Percentiles rank a stretch among this genome's conserved stretches.
Evolutionary conservation across 768 basidiomycete species (phyloP).

Genomic region (Suillus luteus): DNA sequence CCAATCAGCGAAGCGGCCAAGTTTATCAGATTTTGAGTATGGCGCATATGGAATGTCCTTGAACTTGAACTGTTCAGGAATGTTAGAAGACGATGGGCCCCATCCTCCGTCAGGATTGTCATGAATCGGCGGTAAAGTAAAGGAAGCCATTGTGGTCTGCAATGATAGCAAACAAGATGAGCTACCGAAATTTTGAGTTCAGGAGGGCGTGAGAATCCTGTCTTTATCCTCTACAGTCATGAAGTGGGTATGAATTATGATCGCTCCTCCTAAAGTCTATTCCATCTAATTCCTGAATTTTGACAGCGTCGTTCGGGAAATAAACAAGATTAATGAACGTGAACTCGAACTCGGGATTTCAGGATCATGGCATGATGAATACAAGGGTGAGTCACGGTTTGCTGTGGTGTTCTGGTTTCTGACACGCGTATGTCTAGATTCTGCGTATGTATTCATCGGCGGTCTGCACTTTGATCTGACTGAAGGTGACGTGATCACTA

Average conservation of each 20-base stretch:
- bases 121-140: constrained; percentile 83
- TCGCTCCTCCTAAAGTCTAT: neutral
- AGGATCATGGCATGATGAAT: constrained; percentile 95
- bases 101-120: constrained; percentile 94
- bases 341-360: constrained; percentile 79
- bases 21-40: constrained; percentile 98
- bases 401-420: neutral
- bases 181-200: constrained; percentile 20
- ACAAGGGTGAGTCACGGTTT: constrained; percentile 57
- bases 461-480: constrained; percentile 88
- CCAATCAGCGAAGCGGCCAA: constrained; percentile 98
- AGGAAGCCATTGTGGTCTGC: constrained; percentile 62
- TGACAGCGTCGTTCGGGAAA: constrained; percentile 86
- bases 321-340: constrained; percentile 87
- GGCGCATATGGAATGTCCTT: constrained; percentile 99
- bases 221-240: constrained; percentile 40
- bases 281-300: constrained; percentile 16
- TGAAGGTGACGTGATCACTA: constrained; percentile 96
- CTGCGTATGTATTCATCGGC: constrained; percentile 93
- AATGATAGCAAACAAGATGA: constrained; percentile 18
- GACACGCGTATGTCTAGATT: constrained; percentile 52
- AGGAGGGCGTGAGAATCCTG: constrained; percentile 14
- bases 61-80: constrained; percentile 94
- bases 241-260: constrained; percentile 57
- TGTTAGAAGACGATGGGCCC: constrained; percentile 82